Base-by-base conservation (phyloP, 2,329 filamentous ascomycete species). In the Acephala macrosclerotiorum region DNA sequence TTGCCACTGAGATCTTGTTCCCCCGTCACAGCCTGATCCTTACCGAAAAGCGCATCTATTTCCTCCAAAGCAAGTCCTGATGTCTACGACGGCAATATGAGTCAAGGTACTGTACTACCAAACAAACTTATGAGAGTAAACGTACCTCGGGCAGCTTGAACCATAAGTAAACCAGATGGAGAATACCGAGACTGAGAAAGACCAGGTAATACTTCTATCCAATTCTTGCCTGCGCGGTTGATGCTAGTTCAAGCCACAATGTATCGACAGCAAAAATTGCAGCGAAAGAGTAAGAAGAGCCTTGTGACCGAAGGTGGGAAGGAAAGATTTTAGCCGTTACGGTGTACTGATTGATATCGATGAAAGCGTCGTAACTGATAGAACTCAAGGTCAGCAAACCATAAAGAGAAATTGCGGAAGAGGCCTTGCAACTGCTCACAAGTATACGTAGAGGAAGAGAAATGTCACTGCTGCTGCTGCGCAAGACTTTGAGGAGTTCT, bases 181-280 rank as follows among this genome's bases (percentile, higher is more conserved):
- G 40, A 55, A 67, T 64, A 7, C 61, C 58, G 20, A 67, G 62
- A 38, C 58, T n/a, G 18, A 67, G 33, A 26, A 67, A 67, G 1
- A 67, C 62, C 1, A 67, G 62, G 40, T 67, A 67, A 26, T 67
- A 67, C 42, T 62, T 67, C 65, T 61, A 67, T 26, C 65, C 65
- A 56, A 67, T 67, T 6, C 20, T 61, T 20, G 61, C 62, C 35
- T 53, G 47, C 16, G 65, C 65, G 2, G 65, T 67, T 6, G 65
- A 38, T 18, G 65, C 65, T 18, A 67, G 58, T 9, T 67, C 61
- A 11, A 67, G 20, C 65, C 65, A 67, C 38, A 67, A 29, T 7
- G 47, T 47, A 49, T 67, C 65, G 3, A 61, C 47, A 12, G 62
- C 58, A 35, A 67, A 64, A n/a, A 67, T 38, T 2, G 58, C 40